These are phyloP conservation scores for Wickerhamiella brachini DNA, from an alignment of 805 yeast genomes.

Conservation along the genomic window DNA sequence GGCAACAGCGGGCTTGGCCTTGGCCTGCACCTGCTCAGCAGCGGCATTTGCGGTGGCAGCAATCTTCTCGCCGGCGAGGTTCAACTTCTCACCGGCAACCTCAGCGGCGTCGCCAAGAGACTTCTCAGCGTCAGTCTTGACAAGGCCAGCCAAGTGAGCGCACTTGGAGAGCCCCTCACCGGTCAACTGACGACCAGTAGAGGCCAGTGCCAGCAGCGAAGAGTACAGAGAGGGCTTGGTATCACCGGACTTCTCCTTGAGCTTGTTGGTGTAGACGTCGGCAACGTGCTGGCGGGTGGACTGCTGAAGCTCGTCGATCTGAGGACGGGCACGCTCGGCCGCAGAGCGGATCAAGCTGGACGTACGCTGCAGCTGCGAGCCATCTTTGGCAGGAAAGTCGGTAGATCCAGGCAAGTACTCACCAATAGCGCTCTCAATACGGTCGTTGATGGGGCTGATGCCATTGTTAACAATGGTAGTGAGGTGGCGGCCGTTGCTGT, in stretches of 20 bases:
- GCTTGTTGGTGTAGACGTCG: slow-evolving; percentile 9
- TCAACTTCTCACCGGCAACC: slow-evolving; percentile 4
- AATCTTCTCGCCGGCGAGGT: slow-evolving; percentile 9
- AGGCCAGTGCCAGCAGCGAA: neutral
- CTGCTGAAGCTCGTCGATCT: slow-evolving; percentile 4
- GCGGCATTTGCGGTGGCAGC: neutral
- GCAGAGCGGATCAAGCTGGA: slow-evolving; percentile 8
- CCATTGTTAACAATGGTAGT: slow-evolving; percentile 52
- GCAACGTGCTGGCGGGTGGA: slow-evolving; percentile 4
- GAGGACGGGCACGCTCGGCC: slow-evolving; percentile 14
- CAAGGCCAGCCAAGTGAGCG: neutral
- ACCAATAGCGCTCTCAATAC: slow-evolving; percentile 33
- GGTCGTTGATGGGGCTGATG: slow-evolving; percentile 45
- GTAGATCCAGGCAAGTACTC: slow-evolving; percentile 32
- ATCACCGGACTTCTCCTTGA: slow-evolving; percentile 8
- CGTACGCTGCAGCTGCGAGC: slow-evolving; percentile 9
- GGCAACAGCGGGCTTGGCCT: slow-evolving; percentile 2
- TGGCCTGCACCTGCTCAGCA: neutral
- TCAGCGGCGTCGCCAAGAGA: neutral
- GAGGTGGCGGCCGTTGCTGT: slow-evolving; percentile 45
- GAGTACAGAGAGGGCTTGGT: slow-evolving; percentile 2
- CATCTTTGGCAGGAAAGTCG: slow-evolving; percentile 22
- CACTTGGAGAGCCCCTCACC: slow-evolving; percentile 1
- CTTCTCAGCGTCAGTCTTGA: neutral
- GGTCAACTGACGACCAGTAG: slow-evolving; percentile 5